Percentiles rank a stretch among this genome's conserved stretches.
Conservation (phyloP, 805 yeast species). For the Teunomyces barrocoloradensis region DNA sequence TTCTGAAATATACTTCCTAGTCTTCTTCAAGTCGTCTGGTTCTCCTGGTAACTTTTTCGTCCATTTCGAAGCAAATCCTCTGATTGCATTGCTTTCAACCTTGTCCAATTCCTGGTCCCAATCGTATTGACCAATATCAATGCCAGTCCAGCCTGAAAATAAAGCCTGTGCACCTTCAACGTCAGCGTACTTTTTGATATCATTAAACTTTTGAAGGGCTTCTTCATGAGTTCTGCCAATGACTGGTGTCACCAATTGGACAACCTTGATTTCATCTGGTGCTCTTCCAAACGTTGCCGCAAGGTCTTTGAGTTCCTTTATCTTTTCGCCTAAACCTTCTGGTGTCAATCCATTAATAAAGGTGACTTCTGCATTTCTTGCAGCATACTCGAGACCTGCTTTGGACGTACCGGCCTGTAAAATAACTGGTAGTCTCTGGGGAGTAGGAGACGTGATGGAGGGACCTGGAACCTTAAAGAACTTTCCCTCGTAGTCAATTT, state of each 20-base stretch:
- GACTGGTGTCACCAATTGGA: constrained; percentile 35
- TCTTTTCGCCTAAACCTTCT: constrained; percentile 22
- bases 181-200: constrained; percentile 31
- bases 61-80: constrained; percentile 32
- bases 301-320: constrained; percentile 26
- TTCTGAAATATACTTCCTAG: constrained; percentile 25
- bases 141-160: constrained; percentile 42
- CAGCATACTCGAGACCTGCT: constrained; percentile 40
- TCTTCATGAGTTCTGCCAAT: constrained; percentile 42
- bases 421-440: constrained; percentile 43
- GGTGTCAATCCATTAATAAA: constrained; percentile 39
- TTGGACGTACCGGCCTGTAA: constrained; percentile 46
- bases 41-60: constrained; percentile 26
- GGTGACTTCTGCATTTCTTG: constrained; percentile 43
- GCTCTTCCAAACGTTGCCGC: constrained; percentile 37
- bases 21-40: constrained; percentile 17
- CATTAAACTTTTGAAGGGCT: constrained; percentile 36
- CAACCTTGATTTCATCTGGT: constrained; percentile 34
- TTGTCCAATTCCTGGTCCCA: constrained; percentile 29
- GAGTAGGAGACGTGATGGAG: constrained; percentile 41
- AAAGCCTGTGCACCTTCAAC: constrained; percentile 41
- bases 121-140: constrained; percentile 34
- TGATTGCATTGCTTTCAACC: constrained; percentile 31
- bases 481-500: constrained; percentile 41
- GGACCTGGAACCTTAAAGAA: constrained; percentile 44